These are phyloP conservation scores for Gossypium schwendimanii DNA, from an alignment of 441 rosid genomes.

Conservation along the genomic window DNA sequence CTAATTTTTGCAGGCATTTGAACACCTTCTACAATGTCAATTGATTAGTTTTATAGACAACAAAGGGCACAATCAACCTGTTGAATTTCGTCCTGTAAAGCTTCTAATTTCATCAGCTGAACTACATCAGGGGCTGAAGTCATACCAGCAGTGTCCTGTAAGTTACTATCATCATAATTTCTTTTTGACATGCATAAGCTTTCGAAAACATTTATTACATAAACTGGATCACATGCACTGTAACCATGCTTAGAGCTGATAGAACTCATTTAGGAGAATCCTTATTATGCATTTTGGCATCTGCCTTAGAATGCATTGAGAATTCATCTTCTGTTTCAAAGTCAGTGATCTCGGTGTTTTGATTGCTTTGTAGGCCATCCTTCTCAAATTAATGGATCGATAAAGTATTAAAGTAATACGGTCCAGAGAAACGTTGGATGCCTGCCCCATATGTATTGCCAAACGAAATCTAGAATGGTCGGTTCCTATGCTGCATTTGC, in stretches of 20 bases:
- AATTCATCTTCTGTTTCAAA: not conserved
- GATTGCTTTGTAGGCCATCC: conserved; percentile 9
- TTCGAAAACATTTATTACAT: not conserved
- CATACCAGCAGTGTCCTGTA: conserved; percentile 85
- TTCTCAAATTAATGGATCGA: conserved; percentile 10
- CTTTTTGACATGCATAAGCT: not conserved
- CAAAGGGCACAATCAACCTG: conserved; percentile 57
- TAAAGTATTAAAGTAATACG: not conserved
- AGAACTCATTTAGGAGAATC: not conserved
- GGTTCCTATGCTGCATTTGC: not conserved
- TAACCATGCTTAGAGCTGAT: not conserved
- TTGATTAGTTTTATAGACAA: conserved; percentile 60
- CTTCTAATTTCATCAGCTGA: conserved; percentile 64
- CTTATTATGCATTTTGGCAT: not conserved
- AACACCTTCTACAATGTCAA: conserved; percentile 63
- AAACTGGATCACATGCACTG: not conserved
- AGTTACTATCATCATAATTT: conserved; percentile 23
- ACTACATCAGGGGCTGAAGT: conserved; percentile 68
- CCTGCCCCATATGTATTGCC: not conserved
- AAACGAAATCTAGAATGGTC: not conserved
- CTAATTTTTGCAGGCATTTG: conserved; percentile 67
- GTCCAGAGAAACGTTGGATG: not conserved
- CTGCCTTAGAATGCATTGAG: not conserved
- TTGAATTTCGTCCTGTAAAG: conserved; percentile 70
- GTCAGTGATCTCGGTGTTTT: not conserved